phyloP scores from a whole-genome alignment of 495 filamentous ascomycete genomes.

The Cairneyella variabilis region DNA sequence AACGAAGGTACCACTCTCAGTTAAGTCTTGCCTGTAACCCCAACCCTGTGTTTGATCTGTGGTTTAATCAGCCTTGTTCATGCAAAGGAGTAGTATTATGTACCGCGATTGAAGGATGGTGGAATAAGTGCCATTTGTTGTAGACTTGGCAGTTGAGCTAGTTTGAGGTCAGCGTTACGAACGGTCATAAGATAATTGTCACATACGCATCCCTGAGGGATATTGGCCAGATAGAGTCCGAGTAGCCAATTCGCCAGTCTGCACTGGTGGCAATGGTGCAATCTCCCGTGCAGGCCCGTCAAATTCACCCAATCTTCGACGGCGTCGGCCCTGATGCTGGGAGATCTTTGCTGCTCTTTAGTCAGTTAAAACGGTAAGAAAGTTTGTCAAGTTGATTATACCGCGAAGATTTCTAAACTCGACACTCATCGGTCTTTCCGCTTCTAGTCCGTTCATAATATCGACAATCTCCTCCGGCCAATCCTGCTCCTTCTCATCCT shows the following conservation, averaged over 20 bases:
- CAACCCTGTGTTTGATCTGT: slow-evolving; percentile 3
- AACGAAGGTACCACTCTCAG: slow-evolving; percentile 5
- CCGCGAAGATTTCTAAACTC: slow-evolving; percentile 8
- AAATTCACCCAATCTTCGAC: background rate
- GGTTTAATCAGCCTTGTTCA: slow-evolving; percentile 4
- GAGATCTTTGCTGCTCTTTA: slow-evolving; percentile 7
- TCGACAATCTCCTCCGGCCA: slow-evolving; percentile 8
- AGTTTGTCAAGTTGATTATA: background rate
- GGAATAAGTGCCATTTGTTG: slow-evolving; percentile 12
- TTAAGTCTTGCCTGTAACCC: slow-evolving; percentile 1
- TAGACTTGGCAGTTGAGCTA: slow-evolving; percentile 10
- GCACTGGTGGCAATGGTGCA: slow-evolving; percentile 6
- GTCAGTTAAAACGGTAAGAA: background rate
- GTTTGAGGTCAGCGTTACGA: slow-evolving; percentile 3
- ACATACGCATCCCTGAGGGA: slow-evolving; percentile 9
- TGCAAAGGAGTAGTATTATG: slow-evolving; percentile 2
- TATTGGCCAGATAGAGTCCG: slow-evolving; percentile 3
- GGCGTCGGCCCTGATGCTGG: background rate
- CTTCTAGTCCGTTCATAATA: slow-evolving; percentile 6
- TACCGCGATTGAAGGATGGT: slow-evolving; percentile 14
- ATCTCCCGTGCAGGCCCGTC: background rate
- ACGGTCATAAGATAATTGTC: background rate
- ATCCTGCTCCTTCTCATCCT: slow-evolving; percentile 8
- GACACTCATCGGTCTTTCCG: slow-evolving; percentile 7
- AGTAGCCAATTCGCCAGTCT: slow-evolving; percentile 11